Evolutionary conservation across 495 filamentous ascomycete genomes (phyloP), one percentile per base, ranked within the genome.

Genomic region (Recurvomyces mirabilis): DNA sequence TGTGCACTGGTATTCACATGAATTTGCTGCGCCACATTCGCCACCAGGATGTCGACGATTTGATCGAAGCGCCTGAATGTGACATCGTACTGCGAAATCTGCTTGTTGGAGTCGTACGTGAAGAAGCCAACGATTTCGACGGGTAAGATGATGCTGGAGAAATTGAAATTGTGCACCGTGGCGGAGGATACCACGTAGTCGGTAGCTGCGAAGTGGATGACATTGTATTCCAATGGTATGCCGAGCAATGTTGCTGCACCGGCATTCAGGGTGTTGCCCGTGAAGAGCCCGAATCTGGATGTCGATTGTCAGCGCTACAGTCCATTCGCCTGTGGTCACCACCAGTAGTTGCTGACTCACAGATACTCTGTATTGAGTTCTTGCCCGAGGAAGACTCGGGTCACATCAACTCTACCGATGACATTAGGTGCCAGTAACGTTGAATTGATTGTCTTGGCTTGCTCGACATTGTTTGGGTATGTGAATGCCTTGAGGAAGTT

Each of bases 21-120:
- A 17, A 39, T 39, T 17, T 39, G 7, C 21, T 39, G 5, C 37
- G 9, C 7, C 5, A 39, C 37, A 23, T 39, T 39, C 6, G 17
- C 37, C 19, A 39, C 15, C 5, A 15, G 5, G 5, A 39, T 5
- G 15, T 39, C 37, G 9, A 39, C 5, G 21, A 23, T 24, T 15
- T 39, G 37, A 21, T 23, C 37, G 15, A 39, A 23, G 6, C 37
- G 11, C 12, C 37, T 12, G 15, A 39, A 39, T 9, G 12, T 39
- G 5, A 15, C 37, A 17, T 39, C 37, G 37, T 39, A 39, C 15
- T 39, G 17, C 5, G 37, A 21, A 20, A 39, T 39, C 37, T 39
- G 5, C 12, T 23, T 23, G 12, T 39, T 39, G 37, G 12, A 21
- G 20, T 21, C 37, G 15, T 12, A 39, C 12, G 37, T 39, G 20